A percentile compares a stretch with the other conserved stretches of the same genome.
These are phyloP conservation scores for Ceratocystis albifundus DNA, from an alignment of 2,329 filamentous ascomycete species.

Conservation along the genomic window DNA sequence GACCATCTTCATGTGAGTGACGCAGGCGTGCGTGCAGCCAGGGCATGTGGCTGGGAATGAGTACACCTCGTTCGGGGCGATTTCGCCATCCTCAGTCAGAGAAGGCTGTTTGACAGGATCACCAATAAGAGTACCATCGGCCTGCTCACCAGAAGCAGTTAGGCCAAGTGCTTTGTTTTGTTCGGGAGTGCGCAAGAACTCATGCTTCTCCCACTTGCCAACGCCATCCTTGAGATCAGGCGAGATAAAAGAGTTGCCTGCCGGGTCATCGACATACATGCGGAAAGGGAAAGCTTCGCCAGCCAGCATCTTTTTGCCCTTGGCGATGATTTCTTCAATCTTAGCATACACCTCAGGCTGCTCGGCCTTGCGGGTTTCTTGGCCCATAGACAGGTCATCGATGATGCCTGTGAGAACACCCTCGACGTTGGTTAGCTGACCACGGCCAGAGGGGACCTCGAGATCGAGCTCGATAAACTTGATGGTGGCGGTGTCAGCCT, in stretches of 20 bases:
- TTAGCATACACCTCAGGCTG: conserved; percentile 68
- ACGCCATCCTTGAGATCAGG: conserved; percentile 66
- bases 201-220: conserved; percentile 80
- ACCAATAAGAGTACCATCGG: conserved; percentile 31
- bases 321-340: conserved; percentile 62
- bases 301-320: conserved; percentile 63
- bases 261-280: conserved; percentile 75
- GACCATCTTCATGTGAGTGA: conserved; percentile 97
- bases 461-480: conserved; percentile 85
- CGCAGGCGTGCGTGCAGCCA: conserved; percentile 73
- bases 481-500: conserved; percentile 76
- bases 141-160: conserved; percentile 39
- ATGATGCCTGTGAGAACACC: conserved; percentile 69
- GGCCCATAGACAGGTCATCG: conserved; percentile 68
- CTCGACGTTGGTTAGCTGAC: conserved; percentile 88
- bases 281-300: conserved; percentile 78
- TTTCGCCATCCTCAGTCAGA: conserved; percentile 54
- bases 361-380: conserved; percentile 68
- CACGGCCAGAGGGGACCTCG: conserved; percentile 81
- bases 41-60: conserved; percentile 85
- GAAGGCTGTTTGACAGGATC: conserved; percentile 25
- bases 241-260: conserved; percentile 93
- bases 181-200: conserved; percentile 69
- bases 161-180: conserved; percentile 83
- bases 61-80: conserved; percentile 84